Base-by-base conservation (phyloP, 768 basidiomycete species). In the Auricularia sp. region DNA sequence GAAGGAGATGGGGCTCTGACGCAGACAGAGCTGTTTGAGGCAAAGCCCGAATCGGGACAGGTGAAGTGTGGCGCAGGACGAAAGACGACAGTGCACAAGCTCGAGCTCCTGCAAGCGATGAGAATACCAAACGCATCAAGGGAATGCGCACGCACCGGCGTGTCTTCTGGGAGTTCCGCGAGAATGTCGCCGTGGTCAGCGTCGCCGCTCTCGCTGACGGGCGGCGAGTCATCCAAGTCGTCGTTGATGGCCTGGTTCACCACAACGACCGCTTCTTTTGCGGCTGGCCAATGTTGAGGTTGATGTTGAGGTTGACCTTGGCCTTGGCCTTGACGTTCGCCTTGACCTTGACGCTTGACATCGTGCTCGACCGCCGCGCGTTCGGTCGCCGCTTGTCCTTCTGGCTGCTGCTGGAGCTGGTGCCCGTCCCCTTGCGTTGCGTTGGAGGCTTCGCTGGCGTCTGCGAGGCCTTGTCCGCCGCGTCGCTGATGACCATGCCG, bases 151-250 rank as follows among this genome's bases (percentile, higher is more conserved):
- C 84, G 68, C 69, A 92, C 94, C 75, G 92, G 86, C 1, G 89
- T 90, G 42, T 94, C 88, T 65, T 92, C 90, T 1, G 94, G 92
- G 67, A 89, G 87, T 68, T 87, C 87, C 62, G 79, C 85, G 24
- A 96, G 76, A 11, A 89, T 84, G 72, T 94, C 81, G n/a, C 75
- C 75, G 37, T 72, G 67, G 39, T 73, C 73, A 1, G 33, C 37
- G 8, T 69, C 71, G 16, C 63, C 69, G 11, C 71, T 73, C 21
- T 72, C 72, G 21, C 68, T 68, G 21, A 74, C 86, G 2, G 82
- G 85, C 61, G 86, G 84, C 33, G 85, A 79, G 29, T 74, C 82
- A 45, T 82, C 85, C 0, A 77, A 78, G 63, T 83, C 77, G 64
- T 77, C 77, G 47, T 79, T 70, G 54, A 70, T 73, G 65, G 33